Evolutionary conservation across 768 basidiomycete genomes (phyloP).

Genomic region (Macrolepiota fuliginosa): DNA sequence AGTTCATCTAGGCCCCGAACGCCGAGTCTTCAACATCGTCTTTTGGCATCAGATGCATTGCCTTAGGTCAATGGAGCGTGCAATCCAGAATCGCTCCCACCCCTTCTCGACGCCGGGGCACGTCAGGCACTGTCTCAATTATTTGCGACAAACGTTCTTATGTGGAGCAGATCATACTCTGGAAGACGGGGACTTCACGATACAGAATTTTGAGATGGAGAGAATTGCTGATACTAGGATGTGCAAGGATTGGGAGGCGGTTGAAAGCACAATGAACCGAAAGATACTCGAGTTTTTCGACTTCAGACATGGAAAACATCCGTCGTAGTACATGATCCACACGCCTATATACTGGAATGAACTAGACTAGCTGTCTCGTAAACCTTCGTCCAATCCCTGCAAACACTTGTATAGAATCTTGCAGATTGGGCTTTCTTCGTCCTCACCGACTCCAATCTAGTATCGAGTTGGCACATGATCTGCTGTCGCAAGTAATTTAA

Average conservation of each 20-base stretch:
- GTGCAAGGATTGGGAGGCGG: conserved; percentile 67
- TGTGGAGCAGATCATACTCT: conserved; percentile 29
- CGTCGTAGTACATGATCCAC: neutral
- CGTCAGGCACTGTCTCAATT: conserved; percentile 31
- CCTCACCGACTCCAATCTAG: conserved; percentile 15
- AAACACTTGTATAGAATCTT: conserved; percentile 14
- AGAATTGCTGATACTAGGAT: conserved; percentile 41
- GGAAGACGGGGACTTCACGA: conserved; percentile 32
- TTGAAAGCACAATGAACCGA: conserved; percentile 36
- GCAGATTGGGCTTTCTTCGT: conserved; percentile 9
- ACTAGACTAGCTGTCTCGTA: conserved; percentile 15
- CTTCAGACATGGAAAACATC: neutral
- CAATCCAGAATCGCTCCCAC: conserved; percentile 17
- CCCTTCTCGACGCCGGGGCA: conserved; percentile 18
- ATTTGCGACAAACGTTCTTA: conserved; percentile 31
- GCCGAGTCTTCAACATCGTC: conserved; percentile 19
- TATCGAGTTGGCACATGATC: conserved; percentile 25
- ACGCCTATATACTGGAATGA: neutral
- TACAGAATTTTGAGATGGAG: conserved; percentile 22
- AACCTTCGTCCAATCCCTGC: conserved; percentile 18
- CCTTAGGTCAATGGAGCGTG: conserved; percentile 20
- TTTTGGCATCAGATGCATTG: conserved; percentile 29
- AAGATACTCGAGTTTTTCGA: neutral
- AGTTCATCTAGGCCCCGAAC: conserved; percentile 20
- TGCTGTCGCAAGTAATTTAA: conserved; percentile 28